Base-by-base conservation (phyloP, 2,329 filamentous ascomycete genomes). In the Exserohilum rostratum region DNA sequence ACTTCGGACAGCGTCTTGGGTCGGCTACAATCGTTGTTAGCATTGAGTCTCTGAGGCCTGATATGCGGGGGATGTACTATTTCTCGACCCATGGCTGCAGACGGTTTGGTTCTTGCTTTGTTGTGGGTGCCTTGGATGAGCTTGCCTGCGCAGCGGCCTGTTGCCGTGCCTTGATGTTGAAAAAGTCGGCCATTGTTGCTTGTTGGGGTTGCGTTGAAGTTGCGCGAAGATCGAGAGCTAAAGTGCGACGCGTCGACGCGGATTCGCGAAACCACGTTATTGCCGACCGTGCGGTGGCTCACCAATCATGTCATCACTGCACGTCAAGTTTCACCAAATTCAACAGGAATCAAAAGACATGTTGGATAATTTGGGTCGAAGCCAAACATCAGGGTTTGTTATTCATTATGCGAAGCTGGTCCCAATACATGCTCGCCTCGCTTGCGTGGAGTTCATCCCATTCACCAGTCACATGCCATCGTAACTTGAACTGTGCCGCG, bases 51-150 rank as follows among this genome's bases (percentile, higher is more conserved):
- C 46, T 33, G 22, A 47, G 43, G 35, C 20, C 17, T 11, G 20
- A 2, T 31, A 17, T 22, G 37, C 12, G 43, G 13, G 34, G 33
- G 59, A 17, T 73, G 52, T 81, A 96, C 93, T 97, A 98, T 90
- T 98, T 98, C 81, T 98, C 95, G 48, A 98, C 93, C 95, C 95
- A 99, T 68, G 95, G 95, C 71, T 97, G 93, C 65, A 87, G 82
- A 69, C 85, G 84, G 64, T 83, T 83, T 27, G 81, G 81, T 55
- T 90, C 86, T 71, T 85, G 88, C 69, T 81, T 83, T 54, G 80
- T 77, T 29, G 79, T 83, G 61, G 87, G 83, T 50, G 82, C 76
- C 76, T 93, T 96, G 48, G 83, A 83, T 39, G 88, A 86, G 74
- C 85, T 89, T 1, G 81, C 83, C n/a, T 90, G 87, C 10, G 87